A percentile compares a stretch with the other conserved stretches of the same genome.
Conservation (phyloP, 441 rosid genomes). For the Brassica hybrid region DNA sequence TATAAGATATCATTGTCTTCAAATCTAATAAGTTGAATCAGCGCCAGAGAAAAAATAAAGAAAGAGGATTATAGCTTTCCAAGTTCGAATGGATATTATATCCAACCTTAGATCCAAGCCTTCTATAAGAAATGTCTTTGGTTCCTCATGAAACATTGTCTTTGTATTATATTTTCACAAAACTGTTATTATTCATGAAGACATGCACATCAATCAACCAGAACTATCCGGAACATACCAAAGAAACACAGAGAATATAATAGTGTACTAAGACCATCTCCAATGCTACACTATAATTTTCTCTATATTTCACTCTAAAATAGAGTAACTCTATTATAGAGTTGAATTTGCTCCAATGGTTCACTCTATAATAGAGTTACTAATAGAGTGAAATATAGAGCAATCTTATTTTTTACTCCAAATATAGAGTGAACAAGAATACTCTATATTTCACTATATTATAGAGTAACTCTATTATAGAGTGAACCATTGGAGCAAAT, state of each 20-base stretch:
- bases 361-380: no score
- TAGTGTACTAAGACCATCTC: background rate
- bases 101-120: background rate
- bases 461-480: no score
- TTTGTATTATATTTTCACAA: background rate
- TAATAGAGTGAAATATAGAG: no score
- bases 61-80: conserved; percentile 2
- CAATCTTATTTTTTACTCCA: no score
- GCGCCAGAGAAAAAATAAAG: background rate
- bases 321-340: no score
- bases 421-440: no score
- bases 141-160: background rate
- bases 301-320: no score
- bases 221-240: no score
- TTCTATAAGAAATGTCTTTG: background rate
- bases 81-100: background rate
- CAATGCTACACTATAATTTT: no score
- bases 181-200: background rate
- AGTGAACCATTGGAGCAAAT: no score
- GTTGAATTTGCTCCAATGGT: no score
- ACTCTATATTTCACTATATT: no score
- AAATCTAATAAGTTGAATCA: background rate
- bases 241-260: background rate
- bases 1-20: background rate
- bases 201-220: background rate